phyloP scores from a whole-genome alignment of 2,329 filamentous ascomycete species.

The Hyphodiscus sp. region DNA sequence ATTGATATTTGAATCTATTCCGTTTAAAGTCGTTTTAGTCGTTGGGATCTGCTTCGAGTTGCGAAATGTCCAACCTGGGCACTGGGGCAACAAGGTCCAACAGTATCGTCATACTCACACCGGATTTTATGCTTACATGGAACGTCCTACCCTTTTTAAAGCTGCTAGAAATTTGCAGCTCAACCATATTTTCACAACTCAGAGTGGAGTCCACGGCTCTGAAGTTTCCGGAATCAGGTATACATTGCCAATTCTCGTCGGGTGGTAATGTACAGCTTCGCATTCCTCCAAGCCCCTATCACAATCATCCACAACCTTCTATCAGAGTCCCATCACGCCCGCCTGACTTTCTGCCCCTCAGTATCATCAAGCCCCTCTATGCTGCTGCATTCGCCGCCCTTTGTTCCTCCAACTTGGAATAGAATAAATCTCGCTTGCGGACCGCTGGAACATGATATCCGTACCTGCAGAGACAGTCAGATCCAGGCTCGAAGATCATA shows the following conservation, averaged over 20 bases:
- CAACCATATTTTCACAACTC: background rate
- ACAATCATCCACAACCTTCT: constrained; percentile 1
- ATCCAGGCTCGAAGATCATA: background rate
- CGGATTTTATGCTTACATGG: too few relatives aligned
- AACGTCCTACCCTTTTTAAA: background rate
- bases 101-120: too few relatives aligned
- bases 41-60: too few relatives aligned
- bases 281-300: constrained; percentile 5
- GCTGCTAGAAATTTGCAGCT: background rate
- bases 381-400: constrained; percentile 29
- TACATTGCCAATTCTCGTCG: constrained; percentile 22
- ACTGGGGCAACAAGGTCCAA: too few relatives aligned
- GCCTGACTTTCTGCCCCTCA: background rate
- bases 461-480: constrained; percentile 21
- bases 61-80: too few relatives aligned
- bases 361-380: constrained; percentile 8
- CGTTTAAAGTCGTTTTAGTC: too few relatives aligned
- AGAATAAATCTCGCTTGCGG: constrained; percentile 34
- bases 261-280: constrained; percentile 29
- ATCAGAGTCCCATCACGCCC: constrained; percentile 3
- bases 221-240: background rate
- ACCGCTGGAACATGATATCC: constrained; percentile 38
- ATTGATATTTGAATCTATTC: too few relatives aligned
- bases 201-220: background rate
- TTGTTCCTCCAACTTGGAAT: constrained; percentile 35